These are phyloP conservation scores for Debaryomycetaceae sp. DNA, from an alignment of 1,139 yeast species.

Conservation along the genomic window DNA sequence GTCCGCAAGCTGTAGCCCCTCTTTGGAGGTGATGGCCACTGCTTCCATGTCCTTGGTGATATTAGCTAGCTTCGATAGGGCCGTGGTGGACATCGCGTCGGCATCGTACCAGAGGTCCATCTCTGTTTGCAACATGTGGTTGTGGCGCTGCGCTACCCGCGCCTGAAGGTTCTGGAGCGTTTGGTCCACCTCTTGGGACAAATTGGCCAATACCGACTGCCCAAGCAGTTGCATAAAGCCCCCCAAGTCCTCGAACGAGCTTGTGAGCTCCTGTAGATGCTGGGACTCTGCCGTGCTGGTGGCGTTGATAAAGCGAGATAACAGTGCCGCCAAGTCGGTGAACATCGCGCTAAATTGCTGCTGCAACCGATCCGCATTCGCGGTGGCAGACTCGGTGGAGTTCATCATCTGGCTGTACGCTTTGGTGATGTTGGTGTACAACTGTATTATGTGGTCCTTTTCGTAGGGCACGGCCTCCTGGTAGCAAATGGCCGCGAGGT, in stretches of 20 bases:
- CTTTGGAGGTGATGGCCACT: conserved; percentile 1
- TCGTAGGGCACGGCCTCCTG: conserved; percentile 50
- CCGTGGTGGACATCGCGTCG: conserved; percentile 1
- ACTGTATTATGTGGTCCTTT: conserved; percentile 43
- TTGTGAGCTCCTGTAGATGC: too few relatives aligned
- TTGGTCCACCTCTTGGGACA: too few relatives aligned
- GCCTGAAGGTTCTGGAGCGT: too few relatives aligned
- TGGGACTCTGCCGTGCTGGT: too few relatives aligned
- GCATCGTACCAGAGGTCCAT: not conserved
- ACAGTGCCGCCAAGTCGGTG: too few relatives aligned
- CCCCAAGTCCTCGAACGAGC: too few relatives aligned
- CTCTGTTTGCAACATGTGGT: too few relatives aligned
- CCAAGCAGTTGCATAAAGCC: too few relatives aligned
- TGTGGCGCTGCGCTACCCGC: too few relatives aligned
- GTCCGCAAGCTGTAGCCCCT: conserved; percentile 2
- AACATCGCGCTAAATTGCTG: too few relatives aligned
- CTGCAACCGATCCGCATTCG: conserved; percentile 1
- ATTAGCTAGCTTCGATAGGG: conserved; percentile 1
- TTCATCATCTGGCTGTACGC: conserved; percentile 13
- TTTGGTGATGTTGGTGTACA: conserved; percentile 45
- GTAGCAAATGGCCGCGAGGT: conserved; percentile 43
- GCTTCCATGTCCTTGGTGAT: conserved; percentile 4
- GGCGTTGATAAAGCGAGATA: not conserved
- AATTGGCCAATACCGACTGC: too few relatives aligned
- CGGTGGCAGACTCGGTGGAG: not conserved